Evolutionary conservation across 1,284 basidiomycete genomes (phyloP).

Genomic region (Moniliophthora roreri): DNA sequence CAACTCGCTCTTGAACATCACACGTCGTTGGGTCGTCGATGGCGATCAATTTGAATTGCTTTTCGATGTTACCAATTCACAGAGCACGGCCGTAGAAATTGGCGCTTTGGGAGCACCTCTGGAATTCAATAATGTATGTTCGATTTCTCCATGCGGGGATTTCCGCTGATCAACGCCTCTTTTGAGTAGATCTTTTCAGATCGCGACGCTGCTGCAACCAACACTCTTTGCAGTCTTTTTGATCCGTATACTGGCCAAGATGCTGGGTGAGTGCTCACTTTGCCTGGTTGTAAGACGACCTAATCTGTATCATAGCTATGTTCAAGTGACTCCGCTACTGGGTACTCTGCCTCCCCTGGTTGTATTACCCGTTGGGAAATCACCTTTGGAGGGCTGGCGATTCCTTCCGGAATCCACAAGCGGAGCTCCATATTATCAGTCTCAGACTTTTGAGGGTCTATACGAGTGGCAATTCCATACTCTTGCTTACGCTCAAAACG

Average conservation of each 20-base stretch:
- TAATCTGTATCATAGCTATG: slow-evolving; percentile 14
- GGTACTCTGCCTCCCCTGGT: slow-evolving; percentile 55
- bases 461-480: slow-evolving; percentile 66
- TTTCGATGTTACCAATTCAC: slow-evolving; percentile 52
- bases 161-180: background rate
- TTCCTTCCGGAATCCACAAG: slow-evolving; percentile 52
- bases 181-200: slow-evolving; percentile 51
- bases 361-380: slow-evolving; percentile 46
- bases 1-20: slow-evolving; percentile 47
- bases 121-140: slow-evolving; percentile 55
- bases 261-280: slow-evolving; percentile 46
- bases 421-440: slow-evolving; percentile 50
- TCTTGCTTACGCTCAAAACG: slow-evolving; percentile 55
- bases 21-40: slow-evolving; percentile 50
- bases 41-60: slow-evolving; percentile 44
- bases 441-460: slow-evolving; percentile 59
- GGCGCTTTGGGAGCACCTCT: slow-evolving; percentile 53
- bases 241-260: slow-evolving; percentile 61
- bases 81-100: slow-evolving; percentile 49
- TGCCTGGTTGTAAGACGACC: slow-evolving; percentile 20
- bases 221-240: slow-evolving; percentile 52
- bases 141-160: background rate
- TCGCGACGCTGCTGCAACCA: slow-evolving; percentile 50
- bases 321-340: slow-evolving; percentile 53
- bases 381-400: slow-evolving; percentile 59